These are phyloP conservation scores for Cystobasidium sp. DNA, from an alignment of 1,284 basidiomycete species.

Conservation along the genomic window DNA sequence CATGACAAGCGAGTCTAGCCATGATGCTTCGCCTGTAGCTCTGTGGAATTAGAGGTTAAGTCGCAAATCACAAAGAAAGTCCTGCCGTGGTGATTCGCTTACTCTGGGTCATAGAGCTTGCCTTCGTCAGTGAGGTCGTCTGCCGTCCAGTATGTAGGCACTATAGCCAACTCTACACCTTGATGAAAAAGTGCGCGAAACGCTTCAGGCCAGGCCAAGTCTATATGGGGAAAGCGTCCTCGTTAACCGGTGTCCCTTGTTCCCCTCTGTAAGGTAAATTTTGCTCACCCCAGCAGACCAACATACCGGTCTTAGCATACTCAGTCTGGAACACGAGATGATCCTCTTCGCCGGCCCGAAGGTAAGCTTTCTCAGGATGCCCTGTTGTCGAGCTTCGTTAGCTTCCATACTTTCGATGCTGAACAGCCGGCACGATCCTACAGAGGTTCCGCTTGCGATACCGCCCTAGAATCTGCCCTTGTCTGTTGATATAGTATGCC, in stretches of 20 bases:
- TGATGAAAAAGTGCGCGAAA: conserved; percentile 48
- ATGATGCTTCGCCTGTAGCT: conserved; percentile 47
- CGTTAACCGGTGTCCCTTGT: background rate
- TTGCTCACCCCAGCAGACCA: conserved; percentile 47
- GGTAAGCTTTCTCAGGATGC: conserved; percentile 51
- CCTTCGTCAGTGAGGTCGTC: conserved; percentile 30
- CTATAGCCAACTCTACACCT: conserved; percentile 45
- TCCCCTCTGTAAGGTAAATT: background rate
- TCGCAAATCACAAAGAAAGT: no score
- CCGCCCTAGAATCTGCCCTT: conserved; percentile 46
- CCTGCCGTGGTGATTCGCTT: background rate
- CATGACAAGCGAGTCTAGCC: conserved; percentile 48
- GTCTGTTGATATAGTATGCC: conserved; percentile 48
- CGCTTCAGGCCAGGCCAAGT: conserved; percentile 50
- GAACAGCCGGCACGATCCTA: conserved; percentile 22
- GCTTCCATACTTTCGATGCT: background rate
- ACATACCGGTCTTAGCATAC: conserved; percentile 47
- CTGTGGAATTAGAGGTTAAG: background rate
- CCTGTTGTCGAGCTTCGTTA: background rate
- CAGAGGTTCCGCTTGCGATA: conserved; percentile 51
- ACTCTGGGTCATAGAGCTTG: conserved; percentile 20
- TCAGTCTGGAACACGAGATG: conserved; percentile 51
- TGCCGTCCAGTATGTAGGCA: conserved; percentile 43
- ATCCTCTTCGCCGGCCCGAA: conserved; percentile 45
- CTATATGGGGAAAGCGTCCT: conserved; percentile 35